These are phyloP conservation scores for Dillenia suffruticosa DNA, from an alignment of 164 flowering plant genomes.

Conservation along the genomic window DNA sequence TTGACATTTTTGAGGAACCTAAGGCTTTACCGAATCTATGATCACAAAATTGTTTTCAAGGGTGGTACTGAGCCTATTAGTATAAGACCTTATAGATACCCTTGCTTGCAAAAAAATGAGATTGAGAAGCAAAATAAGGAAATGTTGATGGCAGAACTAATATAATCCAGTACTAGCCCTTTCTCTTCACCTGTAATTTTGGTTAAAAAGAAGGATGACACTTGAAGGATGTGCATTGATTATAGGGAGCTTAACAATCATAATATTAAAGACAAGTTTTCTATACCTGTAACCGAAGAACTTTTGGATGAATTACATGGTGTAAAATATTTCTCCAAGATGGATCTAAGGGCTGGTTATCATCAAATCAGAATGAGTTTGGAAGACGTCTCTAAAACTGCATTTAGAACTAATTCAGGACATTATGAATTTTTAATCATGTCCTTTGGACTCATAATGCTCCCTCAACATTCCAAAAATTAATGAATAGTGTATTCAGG, in stretches of 20 bases:
- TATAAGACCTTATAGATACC: too few species aligned
- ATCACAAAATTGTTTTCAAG: too few species aligned
- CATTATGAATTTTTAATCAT: not conserved
- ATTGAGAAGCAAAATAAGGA: too few species aligned
- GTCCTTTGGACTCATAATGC: constrained; percentile 2
- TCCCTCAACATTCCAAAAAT: constrained; percentile 1
- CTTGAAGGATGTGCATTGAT: constrained; percentile 2
- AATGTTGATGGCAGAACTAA: too few species aligned
- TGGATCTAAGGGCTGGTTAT: constrained; percentile 9
- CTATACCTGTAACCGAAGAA: constrained; percentile 9
- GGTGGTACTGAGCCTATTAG: too few species aligned
- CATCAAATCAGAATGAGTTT: constrained; percentile 13
- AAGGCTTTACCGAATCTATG: too few species aligned
- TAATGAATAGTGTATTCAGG: constrained; percentile 9
- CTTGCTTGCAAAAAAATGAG: too few species aligned
- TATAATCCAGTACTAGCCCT: not conserved
- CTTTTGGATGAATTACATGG: constrained; percentile 12
- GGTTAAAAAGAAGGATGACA: constrained; percentile 4
- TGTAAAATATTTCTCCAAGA: constrained; percentile 8
- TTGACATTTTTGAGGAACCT: too few species aligned
- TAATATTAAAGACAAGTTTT: constrained; percentile 8
- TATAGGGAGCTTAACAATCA: constrained; percentile 3
- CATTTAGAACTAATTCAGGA: constrained; percentile 4
- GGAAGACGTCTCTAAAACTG: constrained; percentile 7
- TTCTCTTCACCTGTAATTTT: constrained; percentile 2